Conservation (phyloP, 805 yeast species). For the Schwanniomyces vanrijiae region DNA sequence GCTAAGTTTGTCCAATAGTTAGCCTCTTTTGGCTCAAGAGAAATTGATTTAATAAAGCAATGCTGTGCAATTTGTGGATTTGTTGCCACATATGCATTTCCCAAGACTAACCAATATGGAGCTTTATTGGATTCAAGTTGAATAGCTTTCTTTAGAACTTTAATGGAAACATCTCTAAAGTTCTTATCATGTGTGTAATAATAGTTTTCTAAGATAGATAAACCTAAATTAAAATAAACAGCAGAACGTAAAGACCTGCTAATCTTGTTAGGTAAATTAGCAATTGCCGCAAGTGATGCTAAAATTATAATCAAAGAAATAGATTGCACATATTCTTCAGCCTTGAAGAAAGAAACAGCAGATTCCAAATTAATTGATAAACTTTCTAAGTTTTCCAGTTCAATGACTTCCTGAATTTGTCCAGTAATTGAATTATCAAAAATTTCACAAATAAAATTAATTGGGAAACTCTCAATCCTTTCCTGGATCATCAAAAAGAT, state of each 20-base stretch:
- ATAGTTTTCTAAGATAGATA: conserved; percentile 53
- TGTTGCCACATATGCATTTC: conserved; percentile 64
- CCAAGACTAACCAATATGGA: conserved; percentile 80
- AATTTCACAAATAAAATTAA: conserved; percentile 19
- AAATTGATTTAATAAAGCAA: conserved; percentile 80
- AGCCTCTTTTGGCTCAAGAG: conserved; percentile 66
- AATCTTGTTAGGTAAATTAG: conserved; percentile 30
- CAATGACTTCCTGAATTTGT: conserved; percentile 21
- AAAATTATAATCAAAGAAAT: conserved; percentile 43
- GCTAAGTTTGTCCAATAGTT: conserved; percentile 82
- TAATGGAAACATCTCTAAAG: conserved; percentile 54
- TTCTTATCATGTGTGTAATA: conserved; percentile 7
- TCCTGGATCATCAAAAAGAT: conserved; percentile 58
- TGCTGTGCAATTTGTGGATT: conserved; percentile 85
- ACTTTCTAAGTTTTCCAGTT: conserved; percentile 5
- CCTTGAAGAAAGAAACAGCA: conserved; percentile 17
- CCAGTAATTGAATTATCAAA: conserved; percentile 14
- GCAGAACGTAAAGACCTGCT: conserved; percentile 56
- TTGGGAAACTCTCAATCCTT: conserved; percentile 50
- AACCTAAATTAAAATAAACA: conserved; percentile 67
- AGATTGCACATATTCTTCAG: conserved; percentile 23
- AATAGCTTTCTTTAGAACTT: conserved; percentile 63
- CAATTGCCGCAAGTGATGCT: conserved; percentile 46
- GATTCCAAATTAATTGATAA: conserved; percentile 12
- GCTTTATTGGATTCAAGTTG: conserved; percentile 68